phyloP scores from a whole-genome alignment of 2,329 filamentous ascomycete species.

The Phyllosticta citriasiana region DNA sequence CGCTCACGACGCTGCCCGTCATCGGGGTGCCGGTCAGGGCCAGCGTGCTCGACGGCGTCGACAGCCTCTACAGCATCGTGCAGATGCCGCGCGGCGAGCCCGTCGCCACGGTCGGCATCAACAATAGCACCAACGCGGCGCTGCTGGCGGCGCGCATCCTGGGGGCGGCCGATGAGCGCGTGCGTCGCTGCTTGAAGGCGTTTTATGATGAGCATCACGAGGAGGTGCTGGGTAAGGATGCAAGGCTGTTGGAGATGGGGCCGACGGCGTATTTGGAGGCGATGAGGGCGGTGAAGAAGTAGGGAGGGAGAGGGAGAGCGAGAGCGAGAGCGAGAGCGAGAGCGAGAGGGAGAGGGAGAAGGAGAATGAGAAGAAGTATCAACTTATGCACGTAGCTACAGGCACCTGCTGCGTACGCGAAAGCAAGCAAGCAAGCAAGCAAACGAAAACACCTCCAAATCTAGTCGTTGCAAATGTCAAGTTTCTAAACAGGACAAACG shows the following conservation, averaged over 20 bases:
- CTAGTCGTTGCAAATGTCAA: too few species aligned
- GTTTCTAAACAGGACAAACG: too few species aligned
- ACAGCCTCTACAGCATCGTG: conserved; percentile 40
- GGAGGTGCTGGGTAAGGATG: conserved; percentile 56
- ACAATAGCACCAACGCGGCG: conserved; percentile 38
- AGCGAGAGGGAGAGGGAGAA: too few species aligned
- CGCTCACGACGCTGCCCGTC: conserved; percentile 40
- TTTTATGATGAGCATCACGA: conserved; percentile 55
- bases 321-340: too few species aligned
- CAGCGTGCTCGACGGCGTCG: conserved; percentile 39
- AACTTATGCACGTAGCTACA: too few species aligned
- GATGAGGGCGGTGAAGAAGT: conserved; percentile 18
- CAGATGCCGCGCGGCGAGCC: conserved; percentile 42
- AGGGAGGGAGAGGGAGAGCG: background rate
- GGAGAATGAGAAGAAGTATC: too few species aligned
- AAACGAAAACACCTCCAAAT: too few species aligned
- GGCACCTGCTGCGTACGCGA: too few species aligned
- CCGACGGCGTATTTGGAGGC: conserved; percentile 44
- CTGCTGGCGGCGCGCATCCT: conserved; percentile 36
- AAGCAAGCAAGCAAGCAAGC: too few species aligned
- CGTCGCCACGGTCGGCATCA: conserved; percentile 35
- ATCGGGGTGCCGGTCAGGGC: conserved; percentile 43
- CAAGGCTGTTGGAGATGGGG: conserved; percentile 45
- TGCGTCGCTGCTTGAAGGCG: conserved; percentile 47
- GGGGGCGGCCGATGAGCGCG: conserved; percentile 39